phyloP scores from a whole-genome alignment of 2,329 filamentous ascomycete genomes.

The Cordyceps tenuipes region DNA sequence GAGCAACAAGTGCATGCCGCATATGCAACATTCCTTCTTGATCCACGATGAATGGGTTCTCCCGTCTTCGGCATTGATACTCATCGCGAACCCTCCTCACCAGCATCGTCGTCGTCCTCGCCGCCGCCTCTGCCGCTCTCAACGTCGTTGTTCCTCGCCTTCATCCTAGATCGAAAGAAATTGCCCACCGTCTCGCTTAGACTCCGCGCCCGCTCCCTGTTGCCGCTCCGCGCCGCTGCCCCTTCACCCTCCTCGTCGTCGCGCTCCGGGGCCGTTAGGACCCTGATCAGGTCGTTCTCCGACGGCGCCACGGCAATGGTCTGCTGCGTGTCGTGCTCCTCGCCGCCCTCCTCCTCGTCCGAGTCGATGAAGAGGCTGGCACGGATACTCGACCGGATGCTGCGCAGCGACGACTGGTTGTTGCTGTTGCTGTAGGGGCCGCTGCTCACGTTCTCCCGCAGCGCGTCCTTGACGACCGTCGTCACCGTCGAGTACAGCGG shows the following conservation, averaged over 20 bases:
- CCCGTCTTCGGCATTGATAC: neutral
- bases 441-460: conserved; percentile 33
- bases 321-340: conserved; percentile 17
- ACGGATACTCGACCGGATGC: conserved; percentile 41
- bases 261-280: conserved; percentile 16
- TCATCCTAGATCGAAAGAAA: conserved; percentile 29
- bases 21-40: neutral
- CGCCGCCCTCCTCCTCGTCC: conserved; percentile 30
- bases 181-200: conserved; percentile 34
- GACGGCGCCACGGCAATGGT: conserved; percentile 17
- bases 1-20: neutral
- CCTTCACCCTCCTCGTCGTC: neutral
- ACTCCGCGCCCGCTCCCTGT: conserved; percentile 29
- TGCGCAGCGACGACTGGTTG: conserved; percentile 36
- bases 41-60: neutral
- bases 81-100: neutral
- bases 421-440: conserved; percentile 10
- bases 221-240: conserved; percentile 13
- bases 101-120: neutral
- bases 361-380: conserved; percentile 45
- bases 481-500: conserved; percentile 52
- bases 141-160: conserved; percentile 5
- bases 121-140: neutral
- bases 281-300: conserved; percentile 19
- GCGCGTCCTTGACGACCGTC: conserved; percentile 47